These are phyloP conservation scores for Hypoxylon sp. DNA, from an alignment of 2,329 filamentous ascomycete species.

Conservation along the genomic window DNA sequence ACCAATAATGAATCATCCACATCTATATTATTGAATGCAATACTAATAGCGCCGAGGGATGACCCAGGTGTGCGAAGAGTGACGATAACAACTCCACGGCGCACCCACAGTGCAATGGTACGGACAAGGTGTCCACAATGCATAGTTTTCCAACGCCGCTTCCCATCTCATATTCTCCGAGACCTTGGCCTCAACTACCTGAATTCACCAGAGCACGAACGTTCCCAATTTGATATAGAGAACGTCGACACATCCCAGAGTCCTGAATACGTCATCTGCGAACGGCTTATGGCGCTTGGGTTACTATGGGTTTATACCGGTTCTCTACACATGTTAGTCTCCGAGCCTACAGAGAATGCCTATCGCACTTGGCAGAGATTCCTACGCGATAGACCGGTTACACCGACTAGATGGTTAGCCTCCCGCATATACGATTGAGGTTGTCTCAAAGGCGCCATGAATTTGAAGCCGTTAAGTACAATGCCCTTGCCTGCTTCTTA, in stretches of 20 bases:
- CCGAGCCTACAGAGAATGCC: neutral
- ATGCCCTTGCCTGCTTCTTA: neutral
- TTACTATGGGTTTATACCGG: neutral
- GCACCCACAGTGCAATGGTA: neutral
- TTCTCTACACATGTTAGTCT: neutral
- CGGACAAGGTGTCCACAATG: neutral
- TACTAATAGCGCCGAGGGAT: neutral
- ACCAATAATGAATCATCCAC: neutral
- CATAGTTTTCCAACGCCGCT: neutral
- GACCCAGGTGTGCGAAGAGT: neutral
- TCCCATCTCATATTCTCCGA: neutral
- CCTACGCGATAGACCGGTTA: neutral
- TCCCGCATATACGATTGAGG: neutral
- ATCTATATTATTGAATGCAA: neutral
- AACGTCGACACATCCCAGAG: neutral
- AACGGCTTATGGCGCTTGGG: neutral
- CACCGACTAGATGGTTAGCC: neutral
- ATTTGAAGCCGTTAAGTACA: neutral
- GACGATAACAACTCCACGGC: neutral
- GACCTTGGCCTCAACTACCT: neutral
- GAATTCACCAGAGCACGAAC: neutral
- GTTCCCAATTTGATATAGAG: neutral
- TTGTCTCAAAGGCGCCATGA: neutral
- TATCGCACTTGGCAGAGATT: neutral
- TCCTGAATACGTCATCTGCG: neutral